Conservation (phyloP, 2,329 filamentous ascomycete species). For the Ascochyta rabiei region DNA sequence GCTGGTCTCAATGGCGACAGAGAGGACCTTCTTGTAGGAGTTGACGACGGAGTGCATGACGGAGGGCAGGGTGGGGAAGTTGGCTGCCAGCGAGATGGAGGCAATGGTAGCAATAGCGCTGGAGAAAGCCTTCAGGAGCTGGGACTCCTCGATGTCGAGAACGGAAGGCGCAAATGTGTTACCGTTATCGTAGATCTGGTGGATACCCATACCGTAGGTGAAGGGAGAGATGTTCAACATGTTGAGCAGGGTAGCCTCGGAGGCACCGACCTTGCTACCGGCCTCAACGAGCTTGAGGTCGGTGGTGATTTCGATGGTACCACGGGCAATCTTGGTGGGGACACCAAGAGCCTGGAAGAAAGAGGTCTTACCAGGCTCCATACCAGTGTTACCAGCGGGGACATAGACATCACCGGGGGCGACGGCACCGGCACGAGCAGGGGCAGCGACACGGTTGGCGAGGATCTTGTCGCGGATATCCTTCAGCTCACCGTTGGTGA, state of each 20-base stretch:
- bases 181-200: constrained; percentile 97
- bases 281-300: constrained; percentile 98
- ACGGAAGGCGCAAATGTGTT: constrained; percentile 87
- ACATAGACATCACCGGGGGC: constrained; percentile 93
- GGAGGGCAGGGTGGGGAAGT: constrained; percentile 95
- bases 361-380: constrained; percentile 99
- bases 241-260: constrained; percentile 98
- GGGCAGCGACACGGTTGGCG: constrained; percentile 94
- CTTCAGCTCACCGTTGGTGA: constrained; percentile 98
- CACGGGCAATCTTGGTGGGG: constrained; percentile 99
- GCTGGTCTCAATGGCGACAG: constrained; percentile 88
- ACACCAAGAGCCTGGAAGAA: constrained; percentile 99
- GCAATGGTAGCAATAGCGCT: constrained; percentile 86
- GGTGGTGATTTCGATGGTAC: constrained; percentile 99
- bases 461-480: constrained; percentile 91
- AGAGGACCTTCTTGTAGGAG: constrained; percentile 94
- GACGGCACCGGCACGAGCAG: constrained; percentile 95
- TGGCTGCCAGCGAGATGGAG: constrained; percentile 85
- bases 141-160: constrained; percentile 92
- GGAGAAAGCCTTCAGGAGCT: constrained; percentile 84
- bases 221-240: constrained; percentile 94
- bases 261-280: constrained; percentile 92
- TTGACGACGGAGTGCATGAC: constrained; percentile 97
- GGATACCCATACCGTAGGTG: constrained; percentile 89
- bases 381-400: constrained; percentile 98